Evolutionary conservation across 2,329 filamentous ascomycete genomes (phyloP).

Genomic region (Alternaria sp.): DNA sequence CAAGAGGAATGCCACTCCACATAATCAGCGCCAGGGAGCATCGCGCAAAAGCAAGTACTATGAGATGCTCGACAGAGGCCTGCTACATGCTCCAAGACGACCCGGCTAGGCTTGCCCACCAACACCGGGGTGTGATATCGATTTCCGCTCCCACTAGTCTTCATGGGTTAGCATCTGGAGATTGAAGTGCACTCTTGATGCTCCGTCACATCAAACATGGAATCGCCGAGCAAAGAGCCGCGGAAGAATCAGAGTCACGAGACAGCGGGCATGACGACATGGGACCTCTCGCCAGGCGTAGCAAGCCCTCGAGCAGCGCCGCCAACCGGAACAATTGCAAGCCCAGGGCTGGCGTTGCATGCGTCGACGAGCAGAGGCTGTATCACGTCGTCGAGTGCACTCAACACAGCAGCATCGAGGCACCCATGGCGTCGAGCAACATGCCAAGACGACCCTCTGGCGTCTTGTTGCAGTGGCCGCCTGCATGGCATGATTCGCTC

Average conservation of each 20-base stretch:
- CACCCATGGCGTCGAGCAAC: slow-evolving; percentile 30
- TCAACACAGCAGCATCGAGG: slow-evolving; percentile 24
- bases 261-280: slow-evolving; percentile 12
- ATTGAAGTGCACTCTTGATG: slow-evolving; percentile 10
- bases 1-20: slow-evolving; percentile 42
- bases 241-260: slow-evolving; percentile 5
- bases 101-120: slow-evolving; percentile 20
- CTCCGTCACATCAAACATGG: slow-evolving; percentile 4
- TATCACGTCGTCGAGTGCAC: slow-evolving; percentile 33
- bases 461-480: slow-evolving; percentile 35
- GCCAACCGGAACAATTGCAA: slow-evolving; percentile 28
- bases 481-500: slow-evolving; percentile 42
- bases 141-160: slow-evolving; percentile 22
- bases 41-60: slow-evolving; percentile 43
- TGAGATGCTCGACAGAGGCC: slow-evolving; percentile 15
- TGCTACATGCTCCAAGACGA: slow-evolving; percentile 30
- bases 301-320: slow-evolving; percentile 8
- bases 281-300: background rate
- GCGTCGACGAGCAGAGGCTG: slow-evolving; percentile 20
- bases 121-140: slow-evolving; percentile 16
- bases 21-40: slow-evolving; percentile 36
- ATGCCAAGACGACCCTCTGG: slow-evolving; percentile 20
- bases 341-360: slow-evolving; percentile 34
- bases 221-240: slow-evolving; percentile 7
- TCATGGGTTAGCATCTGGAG: slow-evolving; percentile 16